Evolutionary conservation across 345 rosid species (phyloP), one percentile per base, ranked within the genome.

Genomic region (Hevea brasiliensis): DNA sequence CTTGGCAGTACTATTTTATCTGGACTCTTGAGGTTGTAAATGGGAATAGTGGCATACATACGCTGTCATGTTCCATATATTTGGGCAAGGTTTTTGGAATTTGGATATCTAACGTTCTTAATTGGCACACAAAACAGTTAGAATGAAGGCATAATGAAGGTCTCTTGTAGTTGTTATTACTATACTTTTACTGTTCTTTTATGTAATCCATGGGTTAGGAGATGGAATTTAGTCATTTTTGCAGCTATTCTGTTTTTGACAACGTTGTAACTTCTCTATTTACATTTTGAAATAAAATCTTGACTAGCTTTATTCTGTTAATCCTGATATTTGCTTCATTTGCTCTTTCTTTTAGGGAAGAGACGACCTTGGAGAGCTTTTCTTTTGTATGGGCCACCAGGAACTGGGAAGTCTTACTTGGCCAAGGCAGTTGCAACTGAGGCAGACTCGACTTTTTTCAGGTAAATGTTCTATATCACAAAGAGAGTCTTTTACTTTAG

Each of bases 381-480:
- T 70, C 83, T 91, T 42, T 82, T 93, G 72, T 93, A 91, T 76
- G 98, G 98, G 8, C 98, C 98, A 18, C 98, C 98, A 53, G 98
- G 98, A 70, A 93, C 98, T 1, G 98, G 98, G 58, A 93, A 93
- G 81, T 93, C 98, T 14, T 93, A 93, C 72, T 80, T 93, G 74
- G 98, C 98, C 6, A 93, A 93, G 83, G 98, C 98, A 72, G 98
- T 93, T 80, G 98, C 97, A 37, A 89, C 98, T 24, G 97, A 93
- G 83, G 97, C 97, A 37, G 98, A 93, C 65, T 93, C 97, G 21
- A 91, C 97, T 14, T 91, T 93, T 80, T 93, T 89, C 83, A 93
- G 98, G 1, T 67, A 62, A 32, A 20, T 32, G 1, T 71, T 45
- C 3, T 44, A 20, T 27, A 20, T 8, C 66, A 8, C 27, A 59